Conservation (phyloP, 106 monocot species). For the Platanthera zijinensis region DNA sequence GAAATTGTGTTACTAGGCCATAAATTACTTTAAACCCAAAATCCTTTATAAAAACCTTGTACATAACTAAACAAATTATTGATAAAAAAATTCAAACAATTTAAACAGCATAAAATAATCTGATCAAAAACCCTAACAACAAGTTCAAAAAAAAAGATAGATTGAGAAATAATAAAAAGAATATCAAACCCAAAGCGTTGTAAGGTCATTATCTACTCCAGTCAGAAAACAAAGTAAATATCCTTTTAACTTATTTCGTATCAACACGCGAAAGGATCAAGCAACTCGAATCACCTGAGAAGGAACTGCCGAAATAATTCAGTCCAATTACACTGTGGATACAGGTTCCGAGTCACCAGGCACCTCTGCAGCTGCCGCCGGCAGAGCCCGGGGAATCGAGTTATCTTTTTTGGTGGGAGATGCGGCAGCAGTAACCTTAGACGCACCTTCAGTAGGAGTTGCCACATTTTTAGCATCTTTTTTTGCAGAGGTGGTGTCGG, state of each 20-base stretch:
- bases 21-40: no score
- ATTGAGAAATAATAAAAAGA: not conserved
- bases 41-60: no score
- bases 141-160: no score
- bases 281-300: not conserved
- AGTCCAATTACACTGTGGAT: not conserved
- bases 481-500: constrained; percentile 9
- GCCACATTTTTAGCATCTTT: constrained; percentile 33
- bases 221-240: not conserved
- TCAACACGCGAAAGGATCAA: not conserved
- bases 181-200: not conserved
- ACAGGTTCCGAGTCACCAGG: not conserved
- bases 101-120: no score
- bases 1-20: no score
- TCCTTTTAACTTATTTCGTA: not conserved
- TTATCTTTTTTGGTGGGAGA: not conserved
- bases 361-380: not conserved
- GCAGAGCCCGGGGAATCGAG: not conserved
- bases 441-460: constrained; percentile 6
- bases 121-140: no score
- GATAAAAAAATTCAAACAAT: no score
- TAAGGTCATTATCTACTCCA: not conserved
- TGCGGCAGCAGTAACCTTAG: not conserved
- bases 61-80: no score
- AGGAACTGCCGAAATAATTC: not conserved